A percentile compares a stretch with the other conserved stretches of the same genome.
Conservation (phyloP, 2,329 filamentous ascomycete genomes). For the Diaporthe destruens region DNA sequence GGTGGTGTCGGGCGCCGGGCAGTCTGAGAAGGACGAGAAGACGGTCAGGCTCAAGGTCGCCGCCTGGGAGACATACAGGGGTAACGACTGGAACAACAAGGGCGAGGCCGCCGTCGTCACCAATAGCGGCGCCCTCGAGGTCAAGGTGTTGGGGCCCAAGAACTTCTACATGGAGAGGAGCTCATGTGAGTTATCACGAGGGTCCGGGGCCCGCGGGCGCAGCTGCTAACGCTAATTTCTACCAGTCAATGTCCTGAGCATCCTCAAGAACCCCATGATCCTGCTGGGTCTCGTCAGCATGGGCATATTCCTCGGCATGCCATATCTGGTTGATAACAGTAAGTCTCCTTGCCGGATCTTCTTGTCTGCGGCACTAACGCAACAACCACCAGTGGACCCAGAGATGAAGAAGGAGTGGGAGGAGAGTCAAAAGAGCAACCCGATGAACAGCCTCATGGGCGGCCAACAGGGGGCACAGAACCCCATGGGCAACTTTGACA, state of each 20-base stretch:
- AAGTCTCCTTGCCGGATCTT: constrained; percentile 55
- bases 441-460: constrained; percentile 70
- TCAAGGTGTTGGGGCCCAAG: constrained; percentile 73
- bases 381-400: constrained; percentile 82
- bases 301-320: constrained; percentile 90
- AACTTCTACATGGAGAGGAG: constrained; percentile 82
- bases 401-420: constrained; percentile 95
- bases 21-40: constrained; percentile 44
- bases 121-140: constrained; percentile 65
- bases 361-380: not conserved
- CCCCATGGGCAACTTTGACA: constrained; percentile 69
- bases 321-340: constrained; percentile 96
- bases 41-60: constrained; percentile 61
- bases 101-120: constrained; percentile 70
- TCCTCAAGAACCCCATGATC: constrained; percentile 97
- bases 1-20: constrained; percentile 53
- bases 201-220: not conserved
- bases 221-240: constrained; percentile 12
- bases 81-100: constrained; percentile 90
- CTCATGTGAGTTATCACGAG: constrained; percentile 72
- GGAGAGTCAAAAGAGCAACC: constrained; percentile 83
- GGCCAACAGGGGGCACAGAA: constrained; percentile 50
- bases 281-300: constrained; percentile 88
- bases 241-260: constrained; percentile 80
- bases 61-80: constrained; percentile 87